Conservation (phyloP, 2,329 filamentous ascomycete species). For the Periconia sp. region DNA sequence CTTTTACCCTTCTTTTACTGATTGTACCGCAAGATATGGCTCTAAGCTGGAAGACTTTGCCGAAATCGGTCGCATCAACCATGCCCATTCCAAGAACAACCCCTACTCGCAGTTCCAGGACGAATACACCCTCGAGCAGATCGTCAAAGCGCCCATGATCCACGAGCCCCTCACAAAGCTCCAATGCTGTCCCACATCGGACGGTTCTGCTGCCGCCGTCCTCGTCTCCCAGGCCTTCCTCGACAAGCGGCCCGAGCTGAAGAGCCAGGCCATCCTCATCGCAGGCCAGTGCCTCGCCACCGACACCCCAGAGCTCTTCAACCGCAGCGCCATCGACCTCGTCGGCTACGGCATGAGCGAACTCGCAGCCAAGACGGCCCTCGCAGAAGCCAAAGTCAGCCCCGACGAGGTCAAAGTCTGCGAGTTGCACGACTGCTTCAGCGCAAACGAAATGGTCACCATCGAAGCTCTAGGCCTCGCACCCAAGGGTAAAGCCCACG, state of each 20-base stretch:
- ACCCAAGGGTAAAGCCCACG: slow-evolving; percentile 83
- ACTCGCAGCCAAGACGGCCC: slow-evolving; percentile 71
- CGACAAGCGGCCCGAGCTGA: slow-evolving; percentile 80
- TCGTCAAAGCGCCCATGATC: slow-evolving; percentile 77
- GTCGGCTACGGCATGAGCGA: slow-evolving; percentile 87
- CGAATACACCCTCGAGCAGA: slow-evolving; percentile 85
- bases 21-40: slow-evolving; percentile 66
- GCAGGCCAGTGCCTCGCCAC: slow-evolving; percentile 89
- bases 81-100: slow-evolving; percentile 88
- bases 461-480: slow-evolving; percentile 84
- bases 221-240: slow-evolving; percentile 90
- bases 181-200: slow-evolving; percentile 97
- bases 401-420: slow-evolving; percentile 78
- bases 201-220: slow-evolving; percentile 87
- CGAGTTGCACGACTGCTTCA: slow-evolving; percentile 97
- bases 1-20: neutral
- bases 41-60: slow-evolving; percentile 87
- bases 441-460: slow-evolving; percentile 88
- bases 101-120: slow-evolving; percentile 98
- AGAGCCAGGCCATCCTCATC: slow-evolving; percentile 82
- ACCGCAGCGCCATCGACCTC: slow-evolving; percentile 80
- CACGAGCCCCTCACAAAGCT: slow-evolving; percentile 90
- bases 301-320: slow-evolving; percentile 81
- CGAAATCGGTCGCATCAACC: slow-evolving; percentile 92
- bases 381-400: slow-evolving; percentile 71